These are phyloP conservation scores for Termitomyces sp. DNA, from an alignment of 768 basidiomycete species.

Conservation along the genomic window DNA sequence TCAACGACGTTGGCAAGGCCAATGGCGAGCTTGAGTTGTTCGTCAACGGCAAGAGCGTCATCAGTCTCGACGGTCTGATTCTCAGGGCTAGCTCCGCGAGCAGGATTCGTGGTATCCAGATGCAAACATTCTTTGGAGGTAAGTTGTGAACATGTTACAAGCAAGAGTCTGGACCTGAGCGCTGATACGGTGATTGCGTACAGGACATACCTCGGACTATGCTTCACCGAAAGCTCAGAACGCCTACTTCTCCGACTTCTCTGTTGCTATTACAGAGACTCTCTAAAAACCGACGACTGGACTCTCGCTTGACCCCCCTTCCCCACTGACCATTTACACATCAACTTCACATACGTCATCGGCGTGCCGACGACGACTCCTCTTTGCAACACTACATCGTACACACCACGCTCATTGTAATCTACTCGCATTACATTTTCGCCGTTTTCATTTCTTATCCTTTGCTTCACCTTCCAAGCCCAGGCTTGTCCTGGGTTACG, in stretches of 20 bases:
- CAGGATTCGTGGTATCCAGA: conserved; percentile 59
- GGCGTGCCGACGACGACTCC: conserved; percentile 7
- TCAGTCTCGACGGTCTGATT: conserved; percentile 50
- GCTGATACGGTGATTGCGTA: conserved; percentile 2
- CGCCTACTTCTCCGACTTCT: conserved; percentile 66
- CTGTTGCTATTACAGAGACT: conserved; percentile 49
- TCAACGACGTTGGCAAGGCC: conserved; percentile 64
- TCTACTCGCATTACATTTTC: conserved; percentile 6
- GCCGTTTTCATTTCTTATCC: neutral
- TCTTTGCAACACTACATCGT: conserved; percentile 10
- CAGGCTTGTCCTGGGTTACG: conserved; percentile 3
- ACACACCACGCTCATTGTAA: conserved; percentile 13
- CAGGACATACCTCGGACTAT: conserved; percentile 41
- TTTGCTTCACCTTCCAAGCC: neutral
- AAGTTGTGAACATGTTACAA: conserved; percentile 10
- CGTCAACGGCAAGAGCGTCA: conserved; percentile 57
- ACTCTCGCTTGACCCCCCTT: neutral
- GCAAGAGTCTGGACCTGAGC: neutral
- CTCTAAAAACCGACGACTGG: conserved; percentile 24
- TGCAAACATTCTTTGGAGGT: conserved; percentile 82
- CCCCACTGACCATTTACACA: neutral
- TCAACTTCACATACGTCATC: neutral
- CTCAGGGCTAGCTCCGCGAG: conserved; percentile 43
- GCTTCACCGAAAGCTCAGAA: conserved; percentile 59
- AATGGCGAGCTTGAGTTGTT: conserved; percentile 73